Base-by-base conservation (phyloP, 2,329 filamentous ascomycete genomes). In the Hypoxylon sp. region DNA sequence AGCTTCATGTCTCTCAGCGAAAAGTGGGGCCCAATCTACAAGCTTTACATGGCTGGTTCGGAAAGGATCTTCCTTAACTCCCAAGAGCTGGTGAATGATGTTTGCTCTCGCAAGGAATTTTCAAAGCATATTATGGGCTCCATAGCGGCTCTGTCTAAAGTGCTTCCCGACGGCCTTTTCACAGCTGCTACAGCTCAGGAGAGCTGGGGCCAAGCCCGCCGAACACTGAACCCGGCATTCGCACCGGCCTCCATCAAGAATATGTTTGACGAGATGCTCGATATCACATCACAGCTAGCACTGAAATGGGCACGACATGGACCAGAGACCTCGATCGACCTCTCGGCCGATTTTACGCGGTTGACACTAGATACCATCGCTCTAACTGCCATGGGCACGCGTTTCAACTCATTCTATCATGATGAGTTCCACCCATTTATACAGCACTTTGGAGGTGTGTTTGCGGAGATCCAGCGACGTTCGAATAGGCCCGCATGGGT, bases 331-430 rank as follows among this genome's bases (percentile, higher is more conserved):
- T 77, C 80, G 4, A 87, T 89, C 35, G 76, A 81, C 33, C 9
- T 26, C 47, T 80, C 82, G 0, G 84, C 86, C 14, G 86, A 88
- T 72, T 87, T 88, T 63, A 88, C 86, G 0, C 81, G 86, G 13
- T 74, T 88, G 39, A 85, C 86, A 0, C 77, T 88, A 3, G 87
- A 88, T 70, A 84, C 85, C 0, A 83, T 89, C 37, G 86, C 83
- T 1, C 78, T 88, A 14, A 84, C 84, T 71, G 76, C 81, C 3
- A 85, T 86, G 81, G 81, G 81, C 2, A 84, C 80, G 31, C 82
- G 86, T 1, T 88, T 88, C 80, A 88, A 88, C 72, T 84, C 82
- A 0, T 87, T 87, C 74, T 88, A 88, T 68, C 80, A 80, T 8
- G 83, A 87, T 14, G 78, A 84, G 3, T 80, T 85, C 75, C 86